Evolutionary conservation across 2,329 filamentous ascomycete species (phyloP), one percentile per base, ranked within the genome.

Genomic region (Botrytis squamosa): DNA sequence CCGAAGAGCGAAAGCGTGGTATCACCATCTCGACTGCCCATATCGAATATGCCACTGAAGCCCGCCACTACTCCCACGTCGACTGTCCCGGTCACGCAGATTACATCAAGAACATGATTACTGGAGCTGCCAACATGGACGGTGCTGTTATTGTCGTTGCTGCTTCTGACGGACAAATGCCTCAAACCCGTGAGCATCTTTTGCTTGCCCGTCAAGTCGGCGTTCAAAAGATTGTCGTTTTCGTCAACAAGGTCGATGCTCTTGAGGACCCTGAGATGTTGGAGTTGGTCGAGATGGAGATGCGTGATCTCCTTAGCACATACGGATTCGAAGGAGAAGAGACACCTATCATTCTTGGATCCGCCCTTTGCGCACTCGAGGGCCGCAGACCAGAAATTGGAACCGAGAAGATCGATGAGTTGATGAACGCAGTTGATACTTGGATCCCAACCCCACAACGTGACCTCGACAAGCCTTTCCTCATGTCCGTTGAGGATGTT

Each of bases 81-180:
- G 96, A 99, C 90, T 99, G 96, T 86, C 96, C 96, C 74, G 96
- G 96, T 86, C 96, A 99, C 92, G 96, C 96, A 85, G 96, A 99
- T 94, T 99, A 99, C 89, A 98, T 99, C 88, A 99, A 99, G 91
- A 99, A 99, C 92, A 99, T 99, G 96, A 99, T 99, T 85, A 99
- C 96, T 79, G 96, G 96, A 91, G 95, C 96, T 77, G 95, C 97
- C 81, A 97, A 94, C 88, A 99, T 99, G 96, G 96, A 99, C 81
- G 96, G 96, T 81, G 95, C 96, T 81, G 95, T 99, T 83, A 98
- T 99, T 81, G 96, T 99, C 79, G 97, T 99, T 80, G 97, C 97
- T 80, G 96, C 96, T 79, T 97, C 94, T 55, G 96, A 99, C 83
- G 96, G 96, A 83, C 97, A 99, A 87, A 99, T 99, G 96, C 96